A percentile compares a stretch with the other conserved stretches of the same genome.
phyloP scores from a whole-genome alignment of 257 asterid genomes.

The Handroanthus guayacan region DNA sequence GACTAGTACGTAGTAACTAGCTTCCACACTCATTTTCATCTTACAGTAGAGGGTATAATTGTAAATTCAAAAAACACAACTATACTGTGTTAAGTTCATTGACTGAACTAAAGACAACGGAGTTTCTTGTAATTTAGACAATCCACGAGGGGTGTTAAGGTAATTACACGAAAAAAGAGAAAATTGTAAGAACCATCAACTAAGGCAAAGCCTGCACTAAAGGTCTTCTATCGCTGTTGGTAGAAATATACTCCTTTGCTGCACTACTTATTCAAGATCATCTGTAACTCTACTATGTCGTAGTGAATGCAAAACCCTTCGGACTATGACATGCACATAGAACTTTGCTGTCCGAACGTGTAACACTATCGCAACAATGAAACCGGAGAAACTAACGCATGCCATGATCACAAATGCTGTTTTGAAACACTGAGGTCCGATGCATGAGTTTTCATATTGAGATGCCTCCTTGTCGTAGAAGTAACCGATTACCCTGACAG shows the following conservation, averaged over 20 bases:
- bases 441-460: slow-evolving; percentile 50
- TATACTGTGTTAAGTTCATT: too few relatives aligned
- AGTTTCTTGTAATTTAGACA: too few relatives aligned
- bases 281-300: slow-evolving; percentile 34
- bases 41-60: too few relatives aligned
- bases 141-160: too few relatives aligned
- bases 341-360: slow-evolving; percentile 69
- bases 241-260: not conserved
- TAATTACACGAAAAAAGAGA: too few relatives aligned
- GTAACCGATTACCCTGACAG: slow-evolving; percentile 78
- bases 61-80: too few relatives aligned
- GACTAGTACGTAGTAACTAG: too few relatives aligned
- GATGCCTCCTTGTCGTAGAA: slow-evolving; percentile 70
- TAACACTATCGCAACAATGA: slow-evolving; percentile 71
- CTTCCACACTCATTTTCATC: too few relatives aligned
- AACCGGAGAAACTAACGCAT: slow-evolving; percentile 61
- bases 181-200: too few relatives aligned
- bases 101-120: too few relatives aligned
- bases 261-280: slow-evolving; percentile 40
- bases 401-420: slow-evolving; percentile 75
- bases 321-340: slow-evolving; percentile 54
- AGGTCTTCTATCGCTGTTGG: not conserved
- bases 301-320: slow-evolving; percentile 46
- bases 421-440: slow-evolving; percentile 77
- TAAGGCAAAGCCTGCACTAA: too few relatives aligned